Conservation (phyloP, 164 flowering plant genomes). For the Nymphaea colorata region DNA sequence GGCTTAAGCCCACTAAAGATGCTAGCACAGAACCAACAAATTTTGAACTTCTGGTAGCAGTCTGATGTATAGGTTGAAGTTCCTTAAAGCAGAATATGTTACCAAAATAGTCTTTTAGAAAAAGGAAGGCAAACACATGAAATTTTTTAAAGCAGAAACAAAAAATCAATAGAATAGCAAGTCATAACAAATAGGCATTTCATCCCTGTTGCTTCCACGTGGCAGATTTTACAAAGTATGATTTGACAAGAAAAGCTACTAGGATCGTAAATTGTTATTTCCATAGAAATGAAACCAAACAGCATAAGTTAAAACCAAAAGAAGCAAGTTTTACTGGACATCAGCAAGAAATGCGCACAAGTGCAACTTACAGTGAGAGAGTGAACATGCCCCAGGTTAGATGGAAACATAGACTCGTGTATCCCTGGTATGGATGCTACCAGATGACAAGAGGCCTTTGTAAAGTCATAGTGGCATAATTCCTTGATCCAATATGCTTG, state of each 20-base stretch:
- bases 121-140: not conserved
- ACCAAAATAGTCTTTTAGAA: not conserved
- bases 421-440: constrained; percentile 83
- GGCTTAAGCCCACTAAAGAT: constrained; percentile 74
- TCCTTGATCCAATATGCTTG: constrained; percentile 72
- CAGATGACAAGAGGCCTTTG: constrained; percentile 47
- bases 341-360: not conserved
- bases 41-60: not conserved
- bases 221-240: not conserved
- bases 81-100: not conserved
- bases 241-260: not conserved
- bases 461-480: constrained; percentile 66
- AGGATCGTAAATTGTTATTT: not conserved
- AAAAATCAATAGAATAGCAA: not conserved
- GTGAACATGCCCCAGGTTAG: constrained; percentile 15
- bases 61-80: not conserved
- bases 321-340: not conserved
- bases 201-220: not conserved
- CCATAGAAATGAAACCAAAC: not conserved
- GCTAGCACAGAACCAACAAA: constrained; percentile 54
- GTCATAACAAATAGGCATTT: too few relatives aligned
- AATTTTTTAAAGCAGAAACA: constrained; percentile 15
- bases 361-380: constrained; percentile 26
- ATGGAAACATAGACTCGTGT: constrained; percentile 25
- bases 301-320: not conserved